Evolutionary conservation across 345 rosid genomes (phyloP).

Genomic region (Passiflora organensis): DNA sequence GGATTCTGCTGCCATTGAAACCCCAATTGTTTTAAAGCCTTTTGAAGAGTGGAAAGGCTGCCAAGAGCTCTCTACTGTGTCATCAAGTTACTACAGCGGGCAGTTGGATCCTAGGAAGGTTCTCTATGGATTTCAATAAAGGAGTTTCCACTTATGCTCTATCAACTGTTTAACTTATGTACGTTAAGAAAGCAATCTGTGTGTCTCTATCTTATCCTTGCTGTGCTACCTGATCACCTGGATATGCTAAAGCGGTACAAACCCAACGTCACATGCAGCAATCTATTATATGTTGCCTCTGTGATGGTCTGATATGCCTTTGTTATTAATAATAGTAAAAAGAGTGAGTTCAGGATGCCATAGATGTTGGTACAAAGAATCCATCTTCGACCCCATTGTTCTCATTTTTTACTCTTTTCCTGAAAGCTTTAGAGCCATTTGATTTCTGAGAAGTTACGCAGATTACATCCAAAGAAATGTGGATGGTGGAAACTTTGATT

Average conservation of each 20-base stretch:
- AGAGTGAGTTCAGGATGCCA: neutral
- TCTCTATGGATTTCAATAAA: constrained; percentile 52
- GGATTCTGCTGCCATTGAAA: constrained; percentile 75
- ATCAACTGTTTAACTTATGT: constrained; percentile 1
- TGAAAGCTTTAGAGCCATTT: neutral
- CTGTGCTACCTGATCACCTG: neutral
- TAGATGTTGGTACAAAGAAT: constrained; percentile 1
- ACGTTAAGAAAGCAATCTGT: constrained; percentile 2
- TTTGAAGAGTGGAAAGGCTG: constrained; percentile 84
- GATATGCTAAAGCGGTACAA: constrained; percentile 7
- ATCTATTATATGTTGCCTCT: constrained; percentile 35
- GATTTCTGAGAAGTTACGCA: neutral
- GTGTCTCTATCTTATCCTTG: constrained; percentile 7
- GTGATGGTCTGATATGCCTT: constrained; percentile 25
- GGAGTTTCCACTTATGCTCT: constrained; percentile 10
- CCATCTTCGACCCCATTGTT: no score
- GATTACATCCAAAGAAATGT: neutral
- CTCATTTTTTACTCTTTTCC: neutral
- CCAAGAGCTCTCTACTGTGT: constrained; percentile 82
- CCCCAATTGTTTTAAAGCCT: constrained; percentile 62
- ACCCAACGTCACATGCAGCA: constrained; percentile 27
- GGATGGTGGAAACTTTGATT: neutral
- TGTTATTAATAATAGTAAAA: constrained; percentile 10
- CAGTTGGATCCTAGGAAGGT: constrained; percentile 87
- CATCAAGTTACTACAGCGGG: constrained; percentile 96